Evolutionary conservation across 2,329 filamentous ascomycete species (phyloP), one percentile per base, ranked within the genome.

Genomic region (Bipolaris victoriae): DNA sequence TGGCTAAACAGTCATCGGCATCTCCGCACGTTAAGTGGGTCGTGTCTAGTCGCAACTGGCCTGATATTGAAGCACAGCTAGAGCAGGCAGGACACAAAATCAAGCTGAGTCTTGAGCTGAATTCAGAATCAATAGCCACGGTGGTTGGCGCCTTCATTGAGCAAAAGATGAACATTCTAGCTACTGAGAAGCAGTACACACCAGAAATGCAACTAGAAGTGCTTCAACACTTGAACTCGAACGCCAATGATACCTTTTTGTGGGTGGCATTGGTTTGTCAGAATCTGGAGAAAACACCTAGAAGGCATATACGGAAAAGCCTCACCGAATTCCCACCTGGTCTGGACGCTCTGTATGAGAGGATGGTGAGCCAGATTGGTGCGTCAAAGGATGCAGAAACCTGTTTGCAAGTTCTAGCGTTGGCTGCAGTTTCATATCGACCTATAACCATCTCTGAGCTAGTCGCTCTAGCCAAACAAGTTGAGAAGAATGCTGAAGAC

Each of bases 81-180:
- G 7, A 37, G 31, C 5, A 10, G 3, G 24, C 39, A 31, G 15
- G 18, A 20, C 37, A 24, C 18, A 33, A 35, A 24, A n/a, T 43
- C 11, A 20, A 37, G 39, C n/a, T 49, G 7, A 37, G 33, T 16
- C 31, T 44, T 51, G 24, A 31, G 24, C 15, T 35, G 16, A 45
- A 52, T 55, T 41, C 62, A 18, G 52, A 70, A 0, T 68, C 65
- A 1, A 63, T 80, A 11, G 70, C 71, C 1, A n/a, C 48, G 0
- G 77, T 78, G 24, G 76, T 82, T 2, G 24, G 57, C 1, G 46
- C 16, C 3, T 83, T 77, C 36, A 81, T 82, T 47, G 4, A 69
- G 0, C 35, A 65, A 43, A 78, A 77, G 49, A 69, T 80, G 20
- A 2, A n/a, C 7, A 39, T 18, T 20, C 29, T 9, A 49, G 18